Percentiles rank a stretch among this genome's conserved stretches.
Conservation (phyloP, 2,329 filamentous ascomycete genomes). For the Purpureocillium lavendulum region DNA sequence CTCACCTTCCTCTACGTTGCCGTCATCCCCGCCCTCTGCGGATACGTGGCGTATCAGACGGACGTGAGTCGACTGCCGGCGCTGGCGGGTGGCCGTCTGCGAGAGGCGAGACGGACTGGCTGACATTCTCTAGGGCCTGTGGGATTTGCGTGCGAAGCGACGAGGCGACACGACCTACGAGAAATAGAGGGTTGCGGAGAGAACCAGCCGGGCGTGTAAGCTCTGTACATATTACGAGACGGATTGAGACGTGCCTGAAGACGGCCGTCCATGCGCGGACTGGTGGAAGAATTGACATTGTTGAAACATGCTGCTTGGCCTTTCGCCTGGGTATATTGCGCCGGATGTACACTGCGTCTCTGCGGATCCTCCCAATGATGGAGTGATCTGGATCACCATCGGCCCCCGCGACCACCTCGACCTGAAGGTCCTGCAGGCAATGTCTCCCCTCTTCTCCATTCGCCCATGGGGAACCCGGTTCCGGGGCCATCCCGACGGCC, state of each 20-base stretch:
- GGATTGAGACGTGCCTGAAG: constrained; percentile 18
- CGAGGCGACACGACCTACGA: constrained; percentile 78
- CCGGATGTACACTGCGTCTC: constrained; percentile 3
- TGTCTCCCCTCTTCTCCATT: constrained; percentile 60
- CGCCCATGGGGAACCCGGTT: constrained; percentile 38
- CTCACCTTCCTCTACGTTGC: constrained; percentile 71
- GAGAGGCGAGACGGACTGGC: constrained; percentile 3
- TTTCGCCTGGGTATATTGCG: constrained; percentile 18
- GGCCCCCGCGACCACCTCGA: constrained; percentile 17
- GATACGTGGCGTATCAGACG: constrained; percentile 66
- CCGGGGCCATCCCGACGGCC: constrained; percentile 30
- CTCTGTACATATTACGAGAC: constrained; percentile 31
- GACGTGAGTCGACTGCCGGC: constrained; percentile 58
- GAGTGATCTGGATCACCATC: constrained; percentile 15
- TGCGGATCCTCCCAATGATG: background rate
- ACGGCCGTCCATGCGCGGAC: constrained; percentile 1
- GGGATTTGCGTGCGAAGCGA: constrained; percentile 76
- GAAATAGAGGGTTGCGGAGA: constrained; percentile 42
- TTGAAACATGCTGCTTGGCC: background rate
- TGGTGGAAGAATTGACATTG: background rate
- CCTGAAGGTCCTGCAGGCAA: constrained; percentile 42
- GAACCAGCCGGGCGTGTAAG: constrained; percentile 5
- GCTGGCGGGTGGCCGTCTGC: background rate
- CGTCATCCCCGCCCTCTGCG: constrained; percentile 62
- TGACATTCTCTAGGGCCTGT: constrained; percentile 62